Evolutionary conservation across 192 early-diverging fungal species (phyloP).

Genomic region (Coemansia sp.): DNA sequence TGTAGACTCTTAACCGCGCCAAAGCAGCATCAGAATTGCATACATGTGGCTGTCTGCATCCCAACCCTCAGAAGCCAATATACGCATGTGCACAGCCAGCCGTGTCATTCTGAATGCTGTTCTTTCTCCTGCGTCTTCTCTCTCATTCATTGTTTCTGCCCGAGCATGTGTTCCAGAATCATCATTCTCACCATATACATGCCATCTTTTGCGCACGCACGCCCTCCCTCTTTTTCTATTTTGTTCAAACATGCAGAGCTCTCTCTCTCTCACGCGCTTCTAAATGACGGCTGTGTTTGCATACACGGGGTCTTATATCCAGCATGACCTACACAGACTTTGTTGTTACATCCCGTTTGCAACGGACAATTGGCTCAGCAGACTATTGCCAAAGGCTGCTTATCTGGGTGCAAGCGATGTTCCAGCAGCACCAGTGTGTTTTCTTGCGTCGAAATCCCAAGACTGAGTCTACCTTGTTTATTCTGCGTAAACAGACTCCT

Average conservation of each 20-base stretch:
- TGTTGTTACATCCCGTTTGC: background rate
- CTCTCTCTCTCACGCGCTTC: background rate
- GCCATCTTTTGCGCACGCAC: background rate
- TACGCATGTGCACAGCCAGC: background rate
- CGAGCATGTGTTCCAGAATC: background rate
- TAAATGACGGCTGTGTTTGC: background rate
- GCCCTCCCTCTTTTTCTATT: background rate
- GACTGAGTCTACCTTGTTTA: too few relatives aligned
- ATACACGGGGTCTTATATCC: background rate
- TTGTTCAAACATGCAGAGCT: background rate
- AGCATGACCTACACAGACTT: background rate
- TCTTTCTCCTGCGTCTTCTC: background rate
- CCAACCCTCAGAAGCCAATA: background rate
- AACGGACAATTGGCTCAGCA: too few relatives aligned
- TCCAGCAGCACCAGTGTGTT: too few relatives aligned
- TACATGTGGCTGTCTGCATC: background rate
- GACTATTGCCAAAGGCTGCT: too few relatives aligned
- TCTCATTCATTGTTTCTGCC: background rate
- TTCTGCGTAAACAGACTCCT: too few relatives aligned
- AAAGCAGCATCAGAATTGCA: background rate
- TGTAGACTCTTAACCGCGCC: background rate
- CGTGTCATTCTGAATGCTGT: background rate
- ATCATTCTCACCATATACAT: background rate
- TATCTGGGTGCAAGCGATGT: too few relatives aligned
- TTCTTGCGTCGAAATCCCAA: too few relatives aligned